Base-by-base conservation (phyloP, 345 rosid species). In the Gossypium turneri region DNA sequence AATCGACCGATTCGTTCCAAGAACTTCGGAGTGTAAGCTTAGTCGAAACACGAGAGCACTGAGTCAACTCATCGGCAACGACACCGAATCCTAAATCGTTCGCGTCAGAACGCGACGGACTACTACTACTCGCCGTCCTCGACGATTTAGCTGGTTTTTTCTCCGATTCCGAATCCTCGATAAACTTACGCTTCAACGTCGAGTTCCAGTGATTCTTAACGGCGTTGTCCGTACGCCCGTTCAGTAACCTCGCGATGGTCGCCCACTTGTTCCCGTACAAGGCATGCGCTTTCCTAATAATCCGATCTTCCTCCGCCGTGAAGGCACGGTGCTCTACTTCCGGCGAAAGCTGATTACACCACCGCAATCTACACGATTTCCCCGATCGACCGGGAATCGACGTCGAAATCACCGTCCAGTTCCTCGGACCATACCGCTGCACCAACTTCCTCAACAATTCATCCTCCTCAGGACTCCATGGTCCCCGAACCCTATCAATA, bases 151-250 rank as follows among this genome's bases (percentile, higher is more conserved):
- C 24, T 19, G 76, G n/a, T 78, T 77, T 70, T 77, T 43, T 70
- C 81, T 79, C 76, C 24, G 79, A 57, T 80, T 80, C 79, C 24
- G 69, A 80, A 75, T 53, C 62, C 25, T 69, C 74, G 25, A 12
- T 25, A 52, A 53, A 53, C 75, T 83, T 85, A 38, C 90, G 73
- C 78, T 87, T 87, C 52, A 89, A 81, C 9, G 89, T 85, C 2
- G 90, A 83, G 79, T 87, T 87, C 92, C 91, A 89, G 72, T 88
- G 94, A 75, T 89, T 88, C 61, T 86, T 88, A 29, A 89, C 76
- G 52, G 89, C 84, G 79, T 86, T 90, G 53, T 88, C 90, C 4
- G 92, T 85, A 3, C 90, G 90, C 12, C 92, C 88, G 59, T 81
- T 73, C 41, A 90, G 84, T 25, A 84, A 84, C 45, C 85, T 81